Percentiles rank a stretch among this genome's conserved stretches.
These are phyloP conservation scores for Lipomyces oligophaga DNA, from an alignment of 805 yeast genomes.

Conservation along the genomic window DNA sequence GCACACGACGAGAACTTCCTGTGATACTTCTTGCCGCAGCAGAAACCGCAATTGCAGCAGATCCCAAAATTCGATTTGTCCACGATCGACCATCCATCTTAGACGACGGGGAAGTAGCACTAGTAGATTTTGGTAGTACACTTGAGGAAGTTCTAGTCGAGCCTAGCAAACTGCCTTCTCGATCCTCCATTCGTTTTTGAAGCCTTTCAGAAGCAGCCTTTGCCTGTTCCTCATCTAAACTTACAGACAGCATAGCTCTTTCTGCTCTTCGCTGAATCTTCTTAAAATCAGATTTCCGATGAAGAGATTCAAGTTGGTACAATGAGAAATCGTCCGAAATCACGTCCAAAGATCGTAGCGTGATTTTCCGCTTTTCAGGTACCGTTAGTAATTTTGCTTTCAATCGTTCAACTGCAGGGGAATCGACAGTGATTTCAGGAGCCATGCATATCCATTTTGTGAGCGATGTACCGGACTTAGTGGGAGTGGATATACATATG, in stretches of 20 bases:
- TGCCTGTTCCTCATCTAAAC: constrained; percentile 9
- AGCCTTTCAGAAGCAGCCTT: constrained; percentile 20
- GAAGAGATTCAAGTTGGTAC: constrained; percentile 16
- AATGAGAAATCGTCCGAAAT: constrained; percentile 23
- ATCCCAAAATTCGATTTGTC: no score
- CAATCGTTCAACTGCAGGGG: constrained; percentile 29
- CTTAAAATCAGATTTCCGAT: not conserved
- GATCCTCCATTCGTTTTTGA: constrained; percentile 9
- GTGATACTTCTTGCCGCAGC: no score
- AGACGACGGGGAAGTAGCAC: no score
- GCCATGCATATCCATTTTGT: constrained; percentile 34
- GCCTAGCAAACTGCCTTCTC: no score
- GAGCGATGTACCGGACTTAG: constrained; percentile 22
- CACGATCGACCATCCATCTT: no score
- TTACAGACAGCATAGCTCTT: constrained; percentile 7
- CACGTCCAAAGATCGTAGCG: constrained; percentile 3
- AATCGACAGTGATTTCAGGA: constrained; percentile 30
- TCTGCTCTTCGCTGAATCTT: constrained; percentile 23
- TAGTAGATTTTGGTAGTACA: no score
- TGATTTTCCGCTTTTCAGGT: constrained; percentile 1
- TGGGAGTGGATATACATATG: constrained; percentile 31
- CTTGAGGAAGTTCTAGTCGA: no score
- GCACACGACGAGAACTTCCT: no score
- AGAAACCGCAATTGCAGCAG: no score
- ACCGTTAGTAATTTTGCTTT: constrained; percentile 20